These are phyloP conservation scores for Populus pruinosa DNA, from an alignment of 345 rosid species.

Conservation along the genomic window DNA sequence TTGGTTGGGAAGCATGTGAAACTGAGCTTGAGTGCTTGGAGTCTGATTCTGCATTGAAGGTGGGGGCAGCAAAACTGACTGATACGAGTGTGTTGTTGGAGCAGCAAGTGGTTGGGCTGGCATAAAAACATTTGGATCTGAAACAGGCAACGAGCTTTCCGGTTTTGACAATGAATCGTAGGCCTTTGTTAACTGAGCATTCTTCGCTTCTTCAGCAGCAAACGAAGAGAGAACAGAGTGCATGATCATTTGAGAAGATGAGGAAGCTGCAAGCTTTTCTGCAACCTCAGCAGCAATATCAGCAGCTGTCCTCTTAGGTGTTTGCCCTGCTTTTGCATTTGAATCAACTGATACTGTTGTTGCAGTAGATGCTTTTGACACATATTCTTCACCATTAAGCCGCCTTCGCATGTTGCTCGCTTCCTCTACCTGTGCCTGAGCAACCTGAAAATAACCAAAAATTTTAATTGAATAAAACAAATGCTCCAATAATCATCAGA, in stretches of 20 bases:
- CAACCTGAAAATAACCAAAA: conserved; percentile 50
- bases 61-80: conserved; percentile 36
- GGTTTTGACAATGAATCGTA: conserved; percentile 35
- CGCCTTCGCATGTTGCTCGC: conserved; percentile 61
- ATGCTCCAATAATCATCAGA: background rate
- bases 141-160: conserved; percentile 35
- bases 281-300: conserved; percentile 96
- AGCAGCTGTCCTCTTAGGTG: conserved; percentile 70
- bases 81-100: conserved; percentile 42
- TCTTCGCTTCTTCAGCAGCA: conserved; percentile 90
- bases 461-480: background rate
- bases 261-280: conserved; percentile 80
- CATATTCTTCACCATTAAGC: conserved; percentile 53
- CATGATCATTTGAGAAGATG: conserved; percentile 91
- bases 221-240: conserved; percentile 82
- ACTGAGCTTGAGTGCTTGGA: conserved; percentile 50
- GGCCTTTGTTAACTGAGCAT: conserved; percentile 39
- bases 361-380: conserved; percentile 33
- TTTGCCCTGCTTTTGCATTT: conserved; percentile 41
- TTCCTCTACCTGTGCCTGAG: conserved; percentile 72
- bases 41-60: conserved; percentile 43
- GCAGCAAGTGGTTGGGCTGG: conserved; percentile 37
- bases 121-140: conserved; percentile 45
- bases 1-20: conserved; percentile 55
- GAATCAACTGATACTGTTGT: conserved; percentile 27